phyloP scores from a whole-genome alignment of 352 stramenopile genomes.

The Globisporangium polare region DNA sequence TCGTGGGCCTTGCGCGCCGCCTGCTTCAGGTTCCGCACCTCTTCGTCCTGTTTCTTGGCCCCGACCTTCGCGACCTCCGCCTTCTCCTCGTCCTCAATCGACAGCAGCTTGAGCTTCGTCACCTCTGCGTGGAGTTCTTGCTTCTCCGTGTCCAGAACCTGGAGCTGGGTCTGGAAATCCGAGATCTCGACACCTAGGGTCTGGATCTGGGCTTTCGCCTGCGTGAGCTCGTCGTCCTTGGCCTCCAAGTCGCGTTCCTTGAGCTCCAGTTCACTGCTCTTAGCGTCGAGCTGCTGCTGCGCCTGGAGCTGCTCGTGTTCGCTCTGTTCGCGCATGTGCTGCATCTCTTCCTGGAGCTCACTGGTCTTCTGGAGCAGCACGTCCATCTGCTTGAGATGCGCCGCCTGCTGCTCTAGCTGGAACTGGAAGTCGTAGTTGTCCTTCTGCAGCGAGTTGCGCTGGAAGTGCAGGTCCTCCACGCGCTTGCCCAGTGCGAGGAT shows the following conservation, averaged over 20 bases:
- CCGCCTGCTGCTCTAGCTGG: constrained; percentile 53
- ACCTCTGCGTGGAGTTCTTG: constrained; percentile 27
- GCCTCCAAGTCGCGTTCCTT: constrained; percentile 24
- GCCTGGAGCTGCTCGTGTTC: not conserved
- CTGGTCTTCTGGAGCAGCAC: constrained; percentile 25
- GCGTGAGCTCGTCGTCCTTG: constrained; percentile 27
- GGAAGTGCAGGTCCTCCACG: constrained; percentile 66
- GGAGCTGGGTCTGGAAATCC: constrained; percentile 14
- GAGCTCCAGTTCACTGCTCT: constrained; percentile 13
- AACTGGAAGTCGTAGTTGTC: constrained; percentile 76
- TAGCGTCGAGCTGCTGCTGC: not conserved
- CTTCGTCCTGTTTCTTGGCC: constrained; percentile 43
- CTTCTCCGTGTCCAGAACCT: constrained; percentile 33
- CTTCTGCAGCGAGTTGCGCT: constrained; percentile 66
- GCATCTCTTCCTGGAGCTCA: constrained; percentile 42
- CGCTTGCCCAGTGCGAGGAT: constrained; percentile 61
- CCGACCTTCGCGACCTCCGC: constrained; percentile 33
- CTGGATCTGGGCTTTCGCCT: constrained; percentile 24
- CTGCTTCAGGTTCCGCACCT: constrained; percentile 55
- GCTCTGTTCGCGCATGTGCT: not conserved
- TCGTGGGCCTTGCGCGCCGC: constrained; percentile 56
- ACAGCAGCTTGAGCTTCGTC: constrained; percentile 26
- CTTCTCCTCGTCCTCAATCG: constrained; percentile 50
- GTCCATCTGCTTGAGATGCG: constrained; percentile 45
- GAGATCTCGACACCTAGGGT: constrained; percentile 22